Base-by-base conservation (phyloP, 2,329 filamentous ascomycete species). In the Thermothelomyces thermophilus region DNA sequence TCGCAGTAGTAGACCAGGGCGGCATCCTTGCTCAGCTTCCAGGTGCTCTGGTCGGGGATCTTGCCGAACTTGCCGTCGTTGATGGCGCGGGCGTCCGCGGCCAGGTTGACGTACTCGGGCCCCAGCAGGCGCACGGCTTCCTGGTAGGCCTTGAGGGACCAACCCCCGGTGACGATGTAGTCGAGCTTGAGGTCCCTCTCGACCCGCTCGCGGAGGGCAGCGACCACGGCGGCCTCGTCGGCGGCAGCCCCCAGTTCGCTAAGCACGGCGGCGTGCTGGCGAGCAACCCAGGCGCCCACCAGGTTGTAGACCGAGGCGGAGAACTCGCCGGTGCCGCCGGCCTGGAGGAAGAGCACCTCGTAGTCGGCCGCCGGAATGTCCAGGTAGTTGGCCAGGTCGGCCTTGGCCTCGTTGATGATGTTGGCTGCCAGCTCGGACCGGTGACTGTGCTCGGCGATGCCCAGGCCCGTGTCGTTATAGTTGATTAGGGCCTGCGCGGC, bases 371-470 rank as follows among this genome's bases (percentile, higher is more conserved):
- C 46, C 6, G 90, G 89, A 49, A 97, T 84, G 60, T 91, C 85
- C 50, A 95, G 83, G 58, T 87, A 85, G 19, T 72, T 73, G 31
- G 78, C 76, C 10, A 97, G 77, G 55, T 86, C 82, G 30, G 80
- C 77, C 67, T 94, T 93, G 55, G 88, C 79, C 56, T 87, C 77
- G 55, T 86, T 83, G 58, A 97, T 79, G 62, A 97, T 89, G 55
- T 83, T 79, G 56, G 81, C 79, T 22, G 91, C 91, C 39, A 87
- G 78, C 54, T 80, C 75, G 13, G 87, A 94, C 57, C 91, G 87
- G 68, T 97, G 91, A 9, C 86, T 91, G 66, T 94, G 88, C 69
- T 97, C 91, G 56, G 87, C 88, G 37, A 96, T 78, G 46, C 90
- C 90, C 48, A 96, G 76, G 51, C 91, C 91, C 34, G 82, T 87